Base-by-base conservation (phyloP, 495 filamentous ascomycete species). In the Lophiotrema nucula region DNA sequence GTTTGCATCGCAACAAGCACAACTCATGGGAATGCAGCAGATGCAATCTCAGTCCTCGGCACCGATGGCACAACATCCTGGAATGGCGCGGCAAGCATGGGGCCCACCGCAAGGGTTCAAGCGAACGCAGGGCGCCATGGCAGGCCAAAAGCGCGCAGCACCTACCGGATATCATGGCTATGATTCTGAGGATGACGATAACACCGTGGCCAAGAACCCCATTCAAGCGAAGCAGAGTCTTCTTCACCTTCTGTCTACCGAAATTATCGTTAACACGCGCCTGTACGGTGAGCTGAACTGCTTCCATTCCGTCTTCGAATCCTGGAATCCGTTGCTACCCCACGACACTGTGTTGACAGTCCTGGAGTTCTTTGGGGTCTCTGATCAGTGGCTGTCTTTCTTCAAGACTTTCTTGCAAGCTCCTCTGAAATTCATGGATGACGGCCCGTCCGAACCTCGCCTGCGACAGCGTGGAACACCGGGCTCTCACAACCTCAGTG, bases 291-390 rank as follows among this genome's bases (percentile, higher is more conserved):
- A 82, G 19, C 77, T 87, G 43, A 86, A 84, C 4, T 78, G 76
- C 13, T 67, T 87, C 25, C 77, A 80, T 5, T 85, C 84, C 8
- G 77, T 81, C 45, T 86, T 87, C 58, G 73, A 83, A 39, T 82
- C 75, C 68, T 86, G 83, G 65, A 79, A 79, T 26, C 81, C 84
- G 1, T 75, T 80, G 3, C 73, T 88, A 23, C 75, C 85, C 2
- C 85, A 88, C 54, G 64, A 75, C 25, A 84, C 83, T 0, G 76
- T 87, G 13, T 53, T 81, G 15, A 67, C 76, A 0, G 77, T 84
- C 0, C 62, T 87, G 33, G 67, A 70, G 5, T 86, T 83, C 70
- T 83, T 88, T 54, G 84, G 83, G 1, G 74, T 87, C 1, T 75
- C 80, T 3, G 66, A 78, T 18, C 76, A 69, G 23, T 87, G 83